These are phyloP conservation scores for Candida multigemmis DNA, from an alignment of 805 yeast species.

Conservation along the genomic window DNA sequence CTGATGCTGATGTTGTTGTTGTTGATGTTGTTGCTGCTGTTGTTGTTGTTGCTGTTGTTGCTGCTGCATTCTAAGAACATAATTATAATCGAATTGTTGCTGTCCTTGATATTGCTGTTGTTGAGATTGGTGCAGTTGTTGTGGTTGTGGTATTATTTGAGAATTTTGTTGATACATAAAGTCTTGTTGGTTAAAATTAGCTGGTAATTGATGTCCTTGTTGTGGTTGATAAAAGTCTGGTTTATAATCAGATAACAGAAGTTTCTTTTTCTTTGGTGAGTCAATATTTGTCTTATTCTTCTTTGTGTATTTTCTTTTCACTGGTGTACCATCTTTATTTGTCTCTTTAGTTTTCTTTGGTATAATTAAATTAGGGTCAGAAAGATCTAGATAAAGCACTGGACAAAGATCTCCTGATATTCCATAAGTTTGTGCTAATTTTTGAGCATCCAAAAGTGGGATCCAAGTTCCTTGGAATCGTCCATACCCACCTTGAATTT, in stretches of 20 bases:
- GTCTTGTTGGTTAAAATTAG: conserved; percentile 4
- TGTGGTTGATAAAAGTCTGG: conserved; percentile 2
- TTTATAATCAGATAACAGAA: conserved; percentile 1
- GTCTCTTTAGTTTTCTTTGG: conserved; percentile 24
- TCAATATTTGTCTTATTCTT: conserved; percentile 59
- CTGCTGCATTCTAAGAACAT: conserved; percentile 5
- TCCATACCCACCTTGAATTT: conserved; percentile 96
- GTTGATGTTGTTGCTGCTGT: conserved; percentile 4
- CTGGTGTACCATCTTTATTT: conserved; percentile 31
- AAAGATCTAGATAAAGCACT: conserved; percentile 27
- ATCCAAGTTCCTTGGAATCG: conserved; percentile 97
- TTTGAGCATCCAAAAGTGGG: conserved; percentile 64
- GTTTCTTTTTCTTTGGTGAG: conserved; percentile 33
- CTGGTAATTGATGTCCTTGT: conserved; percentile 3
- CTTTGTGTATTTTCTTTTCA: conserved; percentile 35
- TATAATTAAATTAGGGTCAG: conserved; percentile 26
- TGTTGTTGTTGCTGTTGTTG: conserved; percentile 6
- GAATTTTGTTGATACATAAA: conserved; percentile 11
- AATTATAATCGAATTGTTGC: conserved; percentile 6
- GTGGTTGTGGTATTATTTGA: conserved; percentile 19
- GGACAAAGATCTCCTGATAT: conserved; percentile 32
- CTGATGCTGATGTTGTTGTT: conserved; percentile 7
- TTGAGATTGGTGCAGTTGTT: conserved; percentile 10
- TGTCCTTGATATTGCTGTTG: conserved; percentile 9
- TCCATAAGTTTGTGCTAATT: conserved; percentile 31